These are phyloP conservation scores for Erodium maritimum DNA, from an alignment of 345 rosid species.

Conservation along the genomic window DNA sequence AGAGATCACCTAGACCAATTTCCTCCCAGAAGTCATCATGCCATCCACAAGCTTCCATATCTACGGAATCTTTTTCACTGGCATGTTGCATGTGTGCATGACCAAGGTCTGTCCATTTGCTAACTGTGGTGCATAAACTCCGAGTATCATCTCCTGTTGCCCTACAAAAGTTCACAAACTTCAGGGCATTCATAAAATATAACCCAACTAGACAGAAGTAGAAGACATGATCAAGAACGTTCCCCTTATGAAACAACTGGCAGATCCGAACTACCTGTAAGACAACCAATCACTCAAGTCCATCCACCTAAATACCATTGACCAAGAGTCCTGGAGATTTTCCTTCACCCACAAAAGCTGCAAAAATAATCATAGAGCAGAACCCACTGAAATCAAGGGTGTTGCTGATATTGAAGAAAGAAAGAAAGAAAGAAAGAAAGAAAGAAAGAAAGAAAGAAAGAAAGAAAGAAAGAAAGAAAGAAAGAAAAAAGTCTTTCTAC, in stretches of 20 bases:
- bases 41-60: slow-evolving; percentile 99
- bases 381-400: too few species aligned
- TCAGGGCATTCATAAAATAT: slow-evolving; percentile 1
- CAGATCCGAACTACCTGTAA: slow-evolving; percentile 40
- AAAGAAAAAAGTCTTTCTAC: too few species aligned
- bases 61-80: slow-evolving; percentile 61
- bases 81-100: slow-evolving; percentile 93
- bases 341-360: slow-evolving; percentile 99
- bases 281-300: slow-evolving; percentile 99
- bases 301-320: slow-evolving; percentile 95
- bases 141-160: slow-evolving; percentile 97
- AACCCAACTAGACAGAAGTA: neutral
- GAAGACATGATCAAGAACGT: slow-evolving; percentile 3
- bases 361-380: slow-evolving; percentile 7
- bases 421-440: too few species aligned
- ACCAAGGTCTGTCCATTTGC: slow-evolving; percentile 99
- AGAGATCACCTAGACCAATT: slow-evolving; percentile 86
- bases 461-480: too few species aligned
- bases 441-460: too few species aligned
- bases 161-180: slow-evolving; percentile 22
- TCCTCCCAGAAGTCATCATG: slow-evolving; percentile 99
- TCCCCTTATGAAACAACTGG: neutral
- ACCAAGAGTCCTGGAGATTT: slow-evolving; percentile 87
- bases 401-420: too few species aligned
- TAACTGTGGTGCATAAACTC: slow-evolving; percentile 88